phyloP scores from a whole-genome alignment of 768 basidiomycete genomes.

The Rhodotorula taiwanensis region DNA sequence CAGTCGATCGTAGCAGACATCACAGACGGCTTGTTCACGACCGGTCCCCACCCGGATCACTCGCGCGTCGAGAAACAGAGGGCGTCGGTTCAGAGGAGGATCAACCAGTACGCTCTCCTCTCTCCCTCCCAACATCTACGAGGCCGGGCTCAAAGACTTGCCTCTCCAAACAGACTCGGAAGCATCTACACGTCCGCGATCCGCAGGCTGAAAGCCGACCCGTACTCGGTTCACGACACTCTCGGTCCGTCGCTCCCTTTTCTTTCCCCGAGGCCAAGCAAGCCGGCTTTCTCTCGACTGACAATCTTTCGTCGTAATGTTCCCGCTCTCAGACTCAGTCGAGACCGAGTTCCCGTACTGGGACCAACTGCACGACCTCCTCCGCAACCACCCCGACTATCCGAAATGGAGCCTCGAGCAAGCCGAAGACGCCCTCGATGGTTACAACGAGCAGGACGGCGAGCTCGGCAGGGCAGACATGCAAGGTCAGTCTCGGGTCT shows the following conservation, averaged over 20 bases:
- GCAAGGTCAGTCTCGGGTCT: slow-evolving; percentile 4
- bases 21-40: neutral
- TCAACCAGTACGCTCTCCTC: no score
- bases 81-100: neutral
- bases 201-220: neutral
- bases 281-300: no score
- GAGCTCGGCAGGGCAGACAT: neutral
- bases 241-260: slow-evolving; percentile 3
- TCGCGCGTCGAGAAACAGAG: slow-evolving; percentile 9
- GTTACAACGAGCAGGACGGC: slow-evolving; percentile 3
- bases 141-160: neutral
- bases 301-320: no score
- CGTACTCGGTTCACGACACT: neutral
- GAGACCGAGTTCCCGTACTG: neutral
- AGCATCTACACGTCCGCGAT: neutral
- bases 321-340: neutral
- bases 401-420: neutral
- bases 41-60: neutral
- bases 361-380: neutral
- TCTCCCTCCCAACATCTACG: neutral
- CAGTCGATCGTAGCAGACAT: neutral
- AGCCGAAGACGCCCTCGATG: no score
- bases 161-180: slow-evolving; percentile 6
- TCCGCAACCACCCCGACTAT: slow-evolving; percentile 12
- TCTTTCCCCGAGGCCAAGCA: no score